phyloP scores from a whole-genome alignment of 208 protist species.

The Trypanosoma theileri region DNA sequence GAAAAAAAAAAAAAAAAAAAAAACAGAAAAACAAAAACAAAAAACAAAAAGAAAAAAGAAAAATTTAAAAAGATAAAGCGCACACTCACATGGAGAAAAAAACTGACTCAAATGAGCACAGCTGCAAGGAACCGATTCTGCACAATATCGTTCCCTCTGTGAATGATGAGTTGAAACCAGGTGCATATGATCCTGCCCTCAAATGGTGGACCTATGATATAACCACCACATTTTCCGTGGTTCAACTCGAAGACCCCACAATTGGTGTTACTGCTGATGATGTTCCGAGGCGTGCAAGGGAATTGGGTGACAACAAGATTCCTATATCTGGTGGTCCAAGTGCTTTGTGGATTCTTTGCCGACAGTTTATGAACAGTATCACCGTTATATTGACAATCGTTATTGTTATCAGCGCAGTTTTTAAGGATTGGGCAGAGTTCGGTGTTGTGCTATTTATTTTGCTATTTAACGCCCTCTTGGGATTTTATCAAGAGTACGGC shows the following conservation, averaged over 20 bases:
- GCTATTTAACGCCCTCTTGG: constrained; percentile 85
- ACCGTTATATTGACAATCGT: constrained; percentile 83
- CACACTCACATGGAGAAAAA: background rate
- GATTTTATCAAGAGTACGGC: constrained; percentile 89
- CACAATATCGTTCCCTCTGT: background rate
- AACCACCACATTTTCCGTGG: constrained; percentile 66
- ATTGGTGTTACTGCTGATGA: constrained; percentile 49
- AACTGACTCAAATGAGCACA: background rate
- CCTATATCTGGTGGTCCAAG: constrained; percentile 74
- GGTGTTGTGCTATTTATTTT: constrained; percentile 83
- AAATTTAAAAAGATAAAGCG: background rate
- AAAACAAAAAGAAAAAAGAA: background rate
- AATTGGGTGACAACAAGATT: constrained; percentile 80
- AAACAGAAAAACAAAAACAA: background rate
- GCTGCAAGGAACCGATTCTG: constrained; percentile 9
- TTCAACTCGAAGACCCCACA: constrained; percentile 62
- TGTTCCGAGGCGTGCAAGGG: constrained; percentile 49
- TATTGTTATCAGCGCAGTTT: constrained; percentile 75
- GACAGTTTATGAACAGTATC: constrained; percentile 88
- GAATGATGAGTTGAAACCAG: constrained; percentile 54
- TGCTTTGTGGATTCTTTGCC: constrained; percentile 58
- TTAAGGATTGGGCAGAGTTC: constrained; percentile 88
- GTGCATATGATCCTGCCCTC: constrained; percentile 48
- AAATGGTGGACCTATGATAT: constrained; percentile 79
- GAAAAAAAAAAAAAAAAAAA: constrained; percentile 14